Percentiles rank a stretch among this genome's conserved stretches.
phyloP scores from a whole-genome alignment of 2,329 filamentous ascomycete genomes.

The Fusarium decemcellulare region DNA sequence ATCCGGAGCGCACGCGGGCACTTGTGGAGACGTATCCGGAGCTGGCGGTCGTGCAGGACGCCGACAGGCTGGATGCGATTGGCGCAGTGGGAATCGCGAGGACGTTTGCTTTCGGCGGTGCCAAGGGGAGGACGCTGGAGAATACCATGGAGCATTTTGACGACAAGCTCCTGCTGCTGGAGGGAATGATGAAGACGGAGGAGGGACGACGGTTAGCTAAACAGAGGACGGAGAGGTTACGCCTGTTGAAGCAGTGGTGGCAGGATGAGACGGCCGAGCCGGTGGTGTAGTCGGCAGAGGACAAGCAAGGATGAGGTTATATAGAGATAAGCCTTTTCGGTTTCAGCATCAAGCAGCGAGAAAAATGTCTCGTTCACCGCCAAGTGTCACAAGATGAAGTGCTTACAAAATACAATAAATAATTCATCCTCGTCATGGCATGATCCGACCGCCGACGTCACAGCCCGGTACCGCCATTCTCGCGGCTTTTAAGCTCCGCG shows the following conservation, averaged over 20 bases:
- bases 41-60: slow-evolving; percentile 87
- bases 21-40: slow-evolving; percentile 75
- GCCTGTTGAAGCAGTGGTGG: slow-evolving; percentile 71
- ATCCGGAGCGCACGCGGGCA: slow-evolving; percentile 71
- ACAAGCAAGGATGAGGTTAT: slow-evolving; percentile 2
- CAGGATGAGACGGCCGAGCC: slow-evolving; percentile 60
- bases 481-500: slow-evolving; percentile 5
- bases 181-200: slow-evolving; percentile 75
- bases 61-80: slow-evolving; percentile 91
- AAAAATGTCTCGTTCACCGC: neutral
- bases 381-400: neutral
- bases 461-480: neutral
- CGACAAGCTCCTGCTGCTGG: slow-evolving; percentile 79
- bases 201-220: slow-evolving; percentile 67
- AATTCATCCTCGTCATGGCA: neutral
- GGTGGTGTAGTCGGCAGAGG: slow-evolving; percentile 27
- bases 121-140: slow-evolving; percentile 70
- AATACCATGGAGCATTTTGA: slow-evolving; percentile 82
- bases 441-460: slow-evolving; percentile 6
- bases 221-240: slow-evolving; percentile 67
- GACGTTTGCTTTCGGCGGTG: slow-evolving; percentile 75
- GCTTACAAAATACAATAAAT: neutral
- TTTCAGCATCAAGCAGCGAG: neutral
- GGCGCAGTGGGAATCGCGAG: slow-evolving; percentile 88
- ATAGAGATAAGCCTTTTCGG: neutral